Percentiles rank a stretch among this genome's conserved stretches.
Conservation (phyloP, 306 rosid genomes). For the Cucurbita moschata region DNA sequence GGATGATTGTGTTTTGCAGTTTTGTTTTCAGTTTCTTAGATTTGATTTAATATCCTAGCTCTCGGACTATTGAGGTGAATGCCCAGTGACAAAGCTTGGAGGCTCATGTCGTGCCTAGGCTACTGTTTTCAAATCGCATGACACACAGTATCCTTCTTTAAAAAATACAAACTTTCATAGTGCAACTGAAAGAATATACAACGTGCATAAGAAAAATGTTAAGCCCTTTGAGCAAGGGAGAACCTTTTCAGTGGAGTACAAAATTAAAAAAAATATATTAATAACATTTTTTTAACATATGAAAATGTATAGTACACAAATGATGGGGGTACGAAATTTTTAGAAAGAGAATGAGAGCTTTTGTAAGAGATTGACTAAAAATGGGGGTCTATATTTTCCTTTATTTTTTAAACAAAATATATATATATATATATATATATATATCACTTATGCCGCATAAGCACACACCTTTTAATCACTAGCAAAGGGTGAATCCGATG, state of each 20-base stretch:
- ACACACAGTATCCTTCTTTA: not conserved
- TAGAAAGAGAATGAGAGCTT: not conserved
- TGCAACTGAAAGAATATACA: not conserved
- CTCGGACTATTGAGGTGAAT: not conserved
- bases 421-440: too few relatives aligned
- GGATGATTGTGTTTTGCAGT: not conserved
- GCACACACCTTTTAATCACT: too few relatives aligned
- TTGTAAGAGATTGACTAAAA: not conserved
- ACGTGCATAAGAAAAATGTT: not conserved
- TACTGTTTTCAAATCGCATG: not conserved
- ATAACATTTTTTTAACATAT: not conserved
- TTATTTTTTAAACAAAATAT: not conserved
- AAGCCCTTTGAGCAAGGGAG: not conserved
- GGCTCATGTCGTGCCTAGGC: not conserved
- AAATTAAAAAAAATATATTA: not conserved
- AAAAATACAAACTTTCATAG: not conserved
- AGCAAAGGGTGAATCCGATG: too few relatives aligned
- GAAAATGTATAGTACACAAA: not conserved
- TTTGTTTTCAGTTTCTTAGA: not conserved
- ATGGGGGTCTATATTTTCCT: not conserved
- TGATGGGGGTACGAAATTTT: not conserved
- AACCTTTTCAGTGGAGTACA: not conserved
- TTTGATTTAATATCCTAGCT: not conserved
- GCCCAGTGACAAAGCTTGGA: not conserved
- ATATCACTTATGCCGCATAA: too few relatives aligned